Evolutionary conservation across 2,329 filamentous ascomycete species (phyloP).

Genomic region (Paracoccidioides brasiliensis): DNA sequence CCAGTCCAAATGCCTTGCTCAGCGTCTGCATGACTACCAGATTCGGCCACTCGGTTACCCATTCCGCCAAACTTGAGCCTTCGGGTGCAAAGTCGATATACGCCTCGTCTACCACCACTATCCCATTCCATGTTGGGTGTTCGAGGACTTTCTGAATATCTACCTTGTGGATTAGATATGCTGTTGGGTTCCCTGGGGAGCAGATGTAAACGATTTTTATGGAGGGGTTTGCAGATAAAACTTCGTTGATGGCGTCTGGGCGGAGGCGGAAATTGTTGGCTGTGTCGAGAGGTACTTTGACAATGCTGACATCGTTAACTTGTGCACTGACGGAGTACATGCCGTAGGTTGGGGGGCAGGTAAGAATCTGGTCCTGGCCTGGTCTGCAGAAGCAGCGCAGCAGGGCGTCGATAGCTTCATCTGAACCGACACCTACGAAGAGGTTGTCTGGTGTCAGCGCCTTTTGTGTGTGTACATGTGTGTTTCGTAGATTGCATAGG

Average conservation of each 20-base stretch:
- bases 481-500: slow-evolving; percentile 75
- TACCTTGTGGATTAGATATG: slow-evolving; percentile 59
- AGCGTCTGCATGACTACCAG: slow-evolving; percentile 96
- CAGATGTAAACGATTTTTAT: slow-evolving; percentile 90
- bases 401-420: slow-evolving; percentile 92
- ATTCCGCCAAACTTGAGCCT: slow-evolving; percentile 71
- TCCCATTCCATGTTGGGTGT: slow-evolving; percentile 87
- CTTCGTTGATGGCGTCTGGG: slow-evolving; percentile 51
- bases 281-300: slow-evolving; percentile 69
- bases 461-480: slow-evolving; percentile 63
- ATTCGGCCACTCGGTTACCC: slow-evolving; percentile 86
- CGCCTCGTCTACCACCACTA: slow-evolving; percentile 87
- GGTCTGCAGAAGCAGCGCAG: slow-evolving; percentile 87
- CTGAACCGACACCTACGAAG: slow-evolving; percentile 89
- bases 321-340: slow-evolving; percentile 95
- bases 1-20: slow-evolving; percentile 94
- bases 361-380: slow-evolving; percentile 76
- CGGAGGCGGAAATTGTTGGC: slow-evolving; percentile 63
- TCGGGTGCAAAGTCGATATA: slow-evolving; percentile 89
- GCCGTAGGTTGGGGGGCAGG: slow-evolving; percentile 92
- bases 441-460: slow-evolving; percentile 66
- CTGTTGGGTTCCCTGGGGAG: slow-evolving; percentile 91
- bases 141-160: slow-evolving; percentile 62
- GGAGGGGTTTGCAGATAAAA: slow-evolving; percentile 48
- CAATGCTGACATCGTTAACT: slow-evolving; percentile 78